A percentile compares a stretch with the other conserved stretches of the same genome.
These are phyloP conservation scores for Metarhizium anisopliae DNA, from an alignment of 2,329 filamentous ascomycete species.

Conservation along the genomic window DNA sequence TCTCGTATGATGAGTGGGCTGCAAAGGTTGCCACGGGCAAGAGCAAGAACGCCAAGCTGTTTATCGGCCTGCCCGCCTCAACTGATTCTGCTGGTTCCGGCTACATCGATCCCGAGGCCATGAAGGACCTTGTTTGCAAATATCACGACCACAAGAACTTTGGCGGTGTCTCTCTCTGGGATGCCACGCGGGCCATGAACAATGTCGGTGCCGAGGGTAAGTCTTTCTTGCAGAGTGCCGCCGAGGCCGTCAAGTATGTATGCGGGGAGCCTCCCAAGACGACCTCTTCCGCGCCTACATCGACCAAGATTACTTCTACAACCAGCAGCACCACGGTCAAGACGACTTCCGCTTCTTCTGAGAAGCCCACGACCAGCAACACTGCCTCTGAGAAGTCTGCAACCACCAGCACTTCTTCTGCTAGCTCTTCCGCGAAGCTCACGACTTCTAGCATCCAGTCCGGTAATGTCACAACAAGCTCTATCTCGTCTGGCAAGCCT, in stretches of 20 bases:
- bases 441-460: neutral
- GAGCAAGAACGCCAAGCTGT: slow-evolving; percentile 35
- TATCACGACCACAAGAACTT: slow-evolving; percentile 28
- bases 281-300: slow-evolving; percentile 6
- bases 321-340: neutral
- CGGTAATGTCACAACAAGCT: no score
- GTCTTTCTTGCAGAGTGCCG: slow-evolving; percentile 26
- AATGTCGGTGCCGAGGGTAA: slow-evolving; percentile 26
- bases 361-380: slow-evolving; percentile 3
- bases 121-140: slow-evolving; percentile 30
- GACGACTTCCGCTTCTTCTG: slow-evolving; percentile 5
- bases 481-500: neutral
- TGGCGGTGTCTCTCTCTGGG: slow-evolving; percentile 38
- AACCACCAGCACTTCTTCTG: neutral
- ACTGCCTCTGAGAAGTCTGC: neutral
- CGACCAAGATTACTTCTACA: slow-evolving; percentile 6
- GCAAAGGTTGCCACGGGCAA: slow-evolving; percentile 21
- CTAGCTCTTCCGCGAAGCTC: neutral
- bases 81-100: slow-evolving; percentile 17
- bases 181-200: slow-evolving; percentile 24
- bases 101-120: slow-evolving; percentile 24
- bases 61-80: slow-evolving; percentile 32
- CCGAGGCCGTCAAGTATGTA: slow-evolving; percentile 28
- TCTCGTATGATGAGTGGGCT: slow-evolving; percentile 37
- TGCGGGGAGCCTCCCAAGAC: slow-evolving; percentile 20